Percentiles rank a stretch among this genome's conserved stretches.
These are phyloP conservation scores for Dryadomyces sulphureus DNA, from an alignment of 2,329 filamentous ascomycete species.

Conservation along the genomic window DNA sequence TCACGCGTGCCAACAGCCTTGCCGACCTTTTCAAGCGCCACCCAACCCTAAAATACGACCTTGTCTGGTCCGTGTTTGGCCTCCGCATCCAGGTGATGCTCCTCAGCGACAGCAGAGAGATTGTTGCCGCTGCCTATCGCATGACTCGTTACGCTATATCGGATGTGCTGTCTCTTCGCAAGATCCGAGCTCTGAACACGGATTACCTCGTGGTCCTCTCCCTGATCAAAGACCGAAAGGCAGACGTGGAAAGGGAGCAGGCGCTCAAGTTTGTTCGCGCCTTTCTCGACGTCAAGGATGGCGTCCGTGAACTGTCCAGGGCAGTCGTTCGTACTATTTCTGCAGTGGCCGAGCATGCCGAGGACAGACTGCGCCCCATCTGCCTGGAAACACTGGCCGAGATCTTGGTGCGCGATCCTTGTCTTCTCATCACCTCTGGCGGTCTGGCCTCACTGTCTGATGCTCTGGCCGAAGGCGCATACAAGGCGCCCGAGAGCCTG, in stretches of 20 bases:
- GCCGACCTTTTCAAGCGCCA: conserved; percentile 95
- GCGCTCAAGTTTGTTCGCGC: conserved; percentile 91
- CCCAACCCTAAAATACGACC: conserved; percentile 86
- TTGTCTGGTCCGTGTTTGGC: conserved; percentile 93
- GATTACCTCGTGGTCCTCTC: conserved; percentile 88
- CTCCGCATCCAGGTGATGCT: conserved; percentile 91
- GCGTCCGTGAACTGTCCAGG: conserved; percentile 72
- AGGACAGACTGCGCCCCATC: conserved; percentile 78
- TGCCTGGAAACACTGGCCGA: conserved; percentile 88
- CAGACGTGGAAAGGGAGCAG: conserved; percentile 93
- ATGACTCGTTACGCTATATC: conserved; percentile 91
- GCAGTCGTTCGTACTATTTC: conserved; percentile 81
- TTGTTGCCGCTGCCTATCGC: conserved; percentile 86
- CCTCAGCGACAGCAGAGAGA: conserved; percentile 86
- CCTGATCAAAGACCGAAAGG: conserved; percentile 87
- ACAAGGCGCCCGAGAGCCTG: conserved; percentile 83
- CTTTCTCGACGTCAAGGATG: conserved; percentile 90
- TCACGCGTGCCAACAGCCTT: conserved; percentile 77
- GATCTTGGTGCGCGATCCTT: conserved; percentile 74
- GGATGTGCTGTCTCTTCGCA: conserved; percentile 76
- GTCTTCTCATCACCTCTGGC: conserved; percentile 65
- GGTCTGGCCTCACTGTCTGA: conserved; percentile 83
- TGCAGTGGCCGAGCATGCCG: conserved; percentile 72
- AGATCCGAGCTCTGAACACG: conserved; percentile 74
- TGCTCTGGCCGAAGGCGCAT: conserved; percentile 76